Base-by-base conservation (phyloP, 2,329 filamentous ascomycete genomes). In the Westerdykella sp. region DNA sequence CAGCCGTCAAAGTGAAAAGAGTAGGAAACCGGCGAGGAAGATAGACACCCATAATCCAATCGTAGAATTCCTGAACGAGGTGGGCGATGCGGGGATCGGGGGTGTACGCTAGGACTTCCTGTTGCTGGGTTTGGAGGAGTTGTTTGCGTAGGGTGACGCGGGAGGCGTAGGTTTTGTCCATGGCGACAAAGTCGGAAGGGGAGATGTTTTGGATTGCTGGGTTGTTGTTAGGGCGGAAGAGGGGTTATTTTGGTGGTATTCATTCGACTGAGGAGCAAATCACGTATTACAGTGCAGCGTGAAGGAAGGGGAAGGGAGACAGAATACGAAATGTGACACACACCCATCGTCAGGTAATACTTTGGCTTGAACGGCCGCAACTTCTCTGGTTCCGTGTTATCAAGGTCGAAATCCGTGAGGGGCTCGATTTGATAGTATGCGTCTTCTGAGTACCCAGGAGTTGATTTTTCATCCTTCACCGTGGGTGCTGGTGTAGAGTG, bases 341-440 rank as follows among this genome's bases (percentile, higher is more conserved):
- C 62, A 80, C 79, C 76, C 80, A 83, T 83, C 5, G 79, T 81
- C 40, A 83, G 60, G 55, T 82, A 73, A 55, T 79, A 83, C 51
- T 75, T 80, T 5, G 77, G 73, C 58, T 79, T 81, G 61, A 81
- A 81, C 0, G 77, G 75, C 12, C 79, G 69, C 10, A 79, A 57
- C 44, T 76, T 71, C 31, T 79, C 55, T 0, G 77, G 79, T 43
- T 74, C 68, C 25, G 71, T 74, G 0, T 62, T 68, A 40, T 67
- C 55, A 70, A 76, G 76, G 45, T 77, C 62, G 49, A 82, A 78
- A 43, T 70, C 59, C 2, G 57, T 37, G 4, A 80, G 63, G 3
- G 77, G 70, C 16, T 65, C 67, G 40, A 77, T 74, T 25, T 56
- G 44, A 37, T 59, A 50, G 50, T 73, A 74, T 36, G 57, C 47